phyloP scores from a whole-genome alignment of 495 filamentous ascomycete genomes.

The Hypomontagnella monticulosa region DNA sequence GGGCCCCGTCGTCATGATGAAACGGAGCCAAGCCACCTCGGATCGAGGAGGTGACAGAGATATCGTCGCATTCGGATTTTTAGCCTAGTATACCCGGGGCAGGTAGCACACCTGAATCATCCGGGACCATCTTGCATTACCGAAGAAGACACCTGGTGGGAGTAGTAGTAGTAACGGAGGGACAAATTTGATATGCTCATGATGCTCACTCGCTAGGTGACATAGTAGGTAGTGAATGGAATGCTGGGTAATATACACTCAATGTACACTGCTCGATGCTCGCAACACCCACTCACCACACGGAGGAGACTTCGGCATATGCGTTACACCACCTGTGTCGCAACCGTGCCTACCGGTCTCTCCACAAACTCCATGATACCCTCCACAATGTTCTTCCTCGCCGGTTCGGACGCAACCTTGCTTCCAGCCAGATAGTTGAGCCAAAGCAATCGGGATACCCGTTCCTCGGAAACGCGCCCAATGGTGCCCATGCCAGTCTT shows the following conservation, averaged over 20 bases:
- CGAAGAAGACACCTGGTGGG: slow-evolving; percentile 26
- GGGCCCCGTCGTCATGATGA: slow-evolving; percentile 21
- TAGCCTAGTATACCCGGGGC: slow-evolving; percentile 37
- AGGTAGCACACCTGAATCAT: slow-evolving; percentile 31
- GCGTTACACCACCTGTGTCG: slow-evolving; percentile 68
- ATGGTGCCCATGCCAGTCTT: slow-evolving; percentile 54
- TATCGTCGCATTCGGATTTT: slow-evolving; percentile 40
- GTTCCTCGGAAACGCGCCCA: slow-evolving; percentile 72
- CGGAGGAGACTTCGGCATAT: slow-evolving; percentile 30
- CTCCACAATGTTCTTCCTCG: slow-evolving; percentile 83
- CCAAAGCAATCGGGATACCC: slow-evolving; percentile 85
- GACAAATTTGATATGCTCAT: slow-evolving; percentile 22
- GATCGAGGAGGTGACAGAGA: slow-evolving; percentile 32
- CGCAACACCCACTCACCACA: slow-evolving; percentile 20
- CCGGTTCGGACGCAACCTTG: slow-evolving; percentile 84
- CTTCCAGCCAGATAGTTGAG: slow-evolving; percentile 88
- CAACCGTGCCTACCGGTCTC: slow-evolving; percentile 86
- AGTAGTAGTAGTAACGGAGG: slow-evolving; percentile 20
- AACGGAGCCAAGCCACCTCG: slow-evolving; percentile 36
- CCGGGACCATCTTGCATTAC: slow-evolving; percentile 34
- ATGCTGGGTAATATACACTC: slow-evolving; percentile 37
- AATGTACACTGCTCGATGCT: slow-evolving; percentile 28
- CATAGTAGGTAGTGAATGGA: slow-evolving; percentile 26
- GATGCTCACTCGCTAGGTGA: slow-evolving; percentile 28
- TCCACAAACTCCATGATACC: slow-evolving; percentile 89